Evolutionary conservation across 1,139 yeast genomes (phyloP), one percentile per base, ranked within the genome.

Genomic region (Debaryomycetaceae sp.): DNA sequence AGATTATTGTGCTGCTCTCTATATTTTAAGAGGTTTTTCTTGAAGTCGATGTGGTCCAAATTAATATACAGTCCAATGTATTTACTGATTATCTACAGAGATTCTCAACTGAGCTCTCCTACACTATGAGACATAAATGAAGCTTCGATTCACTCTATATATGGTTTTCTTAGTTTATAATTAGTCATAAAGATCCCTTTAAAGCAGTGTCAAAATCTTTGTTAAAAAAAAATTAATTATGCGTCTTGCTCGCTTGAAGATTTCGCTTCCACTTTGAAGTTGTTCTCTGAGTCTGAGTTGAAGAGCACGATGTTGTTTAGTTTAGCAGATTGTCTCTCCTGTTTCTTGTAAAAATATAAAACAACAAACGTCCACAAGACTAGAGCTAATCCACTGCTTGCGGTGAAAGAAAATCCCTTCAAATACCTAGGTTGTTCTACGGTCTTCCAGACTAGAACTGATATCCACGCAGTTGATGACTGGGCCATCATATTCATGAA

Each of bases 271-370:
- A 30, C 33, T 15, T 18, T 31, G 22, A 28, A 35, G 17, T 39
- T 38, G 18, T 36, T 38, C n/a, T 41, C 41, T 11, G 33, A 29
- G n/a, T 36, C 42, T 3, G 80, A 71, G 47, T 76, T 71, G 52
- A 67, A 75, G 16, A 78, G 42, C 26, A 70, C 63, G 41, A 78
- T 75, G 26, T 83, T 83, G 47, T 80, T 78, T 18, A 66, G 72
- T 36, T 60, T 58, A 9, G 86, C 83, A 41, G 67, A 53, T 37
- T 57, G 58, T 42, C 72, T 68, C 53, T 82, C 87, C 40, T 79
- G 76, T 36, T 70, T 69, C 58, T 81, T 82, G 63, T 80, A 81
- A 44, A 78, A 67, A 51, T 65, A 75, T 46, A 80, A 67, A 5
- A 78, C 83, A 6, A 77, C 63, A 38, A 77, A 59, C 0, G 83